These are phyloP conservation scores for Talaromyces thailandensis DNA, from an alignment of 495 filamentous ascomycete genomes.

Conservation along the genomic window DNA sequence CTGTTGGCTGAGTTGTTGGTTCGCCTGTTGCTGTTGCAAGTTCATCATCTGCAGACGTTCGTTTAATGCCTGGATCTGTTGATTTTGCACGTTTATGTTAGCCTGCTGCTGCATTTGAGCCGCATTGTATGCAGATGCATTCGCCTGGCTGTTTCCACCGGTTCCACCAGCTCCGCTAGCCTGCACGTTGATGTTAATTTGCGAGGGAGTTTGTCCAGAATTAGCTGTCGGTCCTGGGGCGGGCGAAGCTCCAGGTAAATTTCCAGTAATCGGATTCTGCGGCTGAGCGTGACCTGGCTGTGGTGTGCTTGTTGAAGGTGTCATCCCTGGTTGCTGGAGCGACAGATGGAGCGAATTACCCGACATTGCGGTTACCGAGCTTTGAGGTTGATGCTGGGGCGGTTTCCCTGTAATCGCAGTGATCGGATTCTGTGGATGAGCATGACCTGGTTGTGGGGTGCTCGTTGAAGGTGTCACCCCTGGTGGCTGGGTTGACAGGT, in stretches of 20 bases:
- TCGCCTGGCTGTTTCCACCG: neutral
- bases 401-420: neutral
- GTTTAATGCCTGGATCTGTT: constrained; percentile 1
- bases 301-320: neutral
- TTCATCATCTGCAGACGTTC: neutral
- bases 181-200: neutral
- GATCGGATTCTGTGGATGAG: neutral
- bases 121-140: neutral
- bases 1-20: neutral
- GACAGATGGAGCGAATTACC: neutral
- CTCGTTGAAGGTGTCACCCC: neutral
- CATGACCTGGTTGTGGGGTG: neutral
- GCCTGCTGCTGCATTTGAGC: neutral
- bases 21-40: neutral
- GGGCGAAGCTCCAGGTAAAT: neutral
- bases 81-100: neutral
- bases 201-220: neutral
- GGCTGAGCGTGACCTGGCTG: neutral
- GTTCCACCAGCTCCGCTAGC: neutral
- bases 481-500: neutral
- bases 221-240: neutral
- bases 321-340: neutral
- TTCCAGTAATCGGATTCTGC: neutral
- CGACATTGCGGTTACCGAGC: neutral
- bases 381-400: neutral